These are phyloP conservation scores for Umbelopsis sp. DNA, from an alignment of 192 early-diverging fungal genomes.

Conservation along the genomic window DNA sequence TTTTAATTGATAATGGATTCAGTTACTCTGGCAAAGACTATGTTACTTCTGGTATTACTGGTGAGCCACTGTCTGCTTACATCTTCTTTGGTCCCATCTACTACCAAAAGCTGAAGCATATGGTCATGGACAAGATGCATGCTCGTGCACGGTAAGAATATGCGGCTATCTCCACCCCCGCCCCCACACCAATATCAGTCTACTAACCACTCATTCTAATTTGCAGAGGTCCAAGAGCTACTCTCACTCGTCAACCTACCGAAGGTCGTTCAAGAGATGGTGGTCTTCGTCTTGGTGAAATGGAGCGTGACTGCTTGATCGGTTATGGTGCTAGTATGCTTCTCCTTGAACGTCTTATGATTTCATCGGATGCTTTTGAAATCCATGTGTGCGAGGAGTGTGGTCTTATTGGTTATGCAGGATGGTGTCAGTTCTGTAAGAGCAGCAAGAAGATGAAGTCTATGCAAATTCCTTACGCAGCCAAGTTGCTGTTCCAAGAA, in stretches of 20 bases:
- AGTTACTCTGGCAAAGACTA: conserved; percentile 98
- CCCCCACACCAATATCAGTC: not conserved
- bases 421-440: conserved; percentile 94
- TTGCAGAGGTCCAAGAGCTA: conserved; percentile 83
- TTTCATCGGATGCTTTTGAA: conserved; percentile 92
- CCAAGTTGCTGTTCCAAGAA: conserved; percentile 98
- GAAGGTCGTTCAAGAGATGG: conserved; percentile 97
- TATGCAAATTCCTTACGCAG: conserved; percentile 97
- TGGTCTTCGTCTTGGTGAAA: conserved; percentile 96
- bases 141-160: conserved; percentile 70
- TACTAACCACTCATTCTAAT: not conserved
- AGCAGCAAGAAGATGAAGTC: conserved; percentile 79
- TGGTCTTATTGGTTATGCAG: conserved; percentile 86
- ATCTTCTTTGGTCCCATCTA: conserved; percentile 97
- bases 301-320: conserved; percentile 98
- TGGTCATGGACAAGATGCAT: conserved; percentile 99
- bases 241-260: conserved; percentile 92
- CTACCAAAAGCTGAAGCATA: conserved; percentile 98
- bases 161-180: not conserved
- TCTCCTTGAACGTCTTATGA: conserved; percentile 91
- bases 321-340: conserved; percentile 95
- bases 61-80: conserved; percentile 91
- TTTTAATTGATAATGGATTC: conserved; percentile 90
- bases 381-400: conserved; percentile 89
- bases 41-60: conserved; percentile 87